Evolutionary conservation across 495 filamentous ascomycete species (phyloP), one percentile per base, ranked within the genome.

Genomic region (Articulospora tetracladia): DNA sequence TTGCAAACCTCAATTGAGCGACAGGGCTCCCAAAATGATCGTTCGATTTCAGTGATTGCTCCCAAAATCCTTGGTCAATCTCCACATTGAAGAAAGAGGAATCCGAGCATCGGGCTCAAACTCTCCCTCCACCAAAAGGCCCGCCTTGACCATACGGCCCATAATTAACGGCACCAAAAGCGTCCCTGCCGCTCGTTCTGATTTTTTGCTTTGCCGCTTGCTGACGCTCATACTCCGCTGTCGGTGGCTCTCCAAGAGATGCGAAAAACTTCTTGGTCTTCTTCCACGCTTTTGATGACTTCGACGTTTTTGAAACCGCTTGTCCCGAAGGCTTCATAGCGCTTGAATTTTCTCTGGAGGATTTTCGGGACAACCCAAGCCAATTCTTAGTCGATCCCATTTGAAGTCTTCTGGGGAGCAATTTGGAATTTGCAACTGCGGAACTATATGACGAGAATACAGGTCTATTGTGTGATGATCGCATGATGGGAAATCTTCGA

Each of bases 221-320:
- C 39, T 64, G 28, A 10, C 57, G 24, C 15, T 64, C 62, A 49
- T 55, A 64, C 25, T 44, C 34, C 2, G 62, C 62, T 1, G 57
- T 64, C 23, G 62, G 62, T 17, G 57, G 62, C 28, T 64, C 62
- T n/a, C 62, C 62, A 1, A 64, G 48, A 6, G 53, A 46, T 2
- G 44, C 44, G 25, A 64, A 50, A 23, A 64, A 58, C 25, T 60
- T 28, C 26, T 64, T 64, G 7, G 62, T 60, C 23, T 60, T 60
- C 12, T 52, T 32, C 54, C 54, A 60, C 6, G 30, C 56, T 48
- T 49, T 52, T 13, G 52, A 24, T 12, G 52, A 44, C 39, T 46
- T 59, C 7, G 48, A 54, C 0, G 44, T 3, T 48, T 30, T 36
- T 30, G 53, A 62, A 8, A 32, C 13, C 11, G 15, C 39, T 3